Base-by-base conservation (phyloP, 2,329 filamentous ascomycete genomes). In the Samsoniella hepiali region DNA sequence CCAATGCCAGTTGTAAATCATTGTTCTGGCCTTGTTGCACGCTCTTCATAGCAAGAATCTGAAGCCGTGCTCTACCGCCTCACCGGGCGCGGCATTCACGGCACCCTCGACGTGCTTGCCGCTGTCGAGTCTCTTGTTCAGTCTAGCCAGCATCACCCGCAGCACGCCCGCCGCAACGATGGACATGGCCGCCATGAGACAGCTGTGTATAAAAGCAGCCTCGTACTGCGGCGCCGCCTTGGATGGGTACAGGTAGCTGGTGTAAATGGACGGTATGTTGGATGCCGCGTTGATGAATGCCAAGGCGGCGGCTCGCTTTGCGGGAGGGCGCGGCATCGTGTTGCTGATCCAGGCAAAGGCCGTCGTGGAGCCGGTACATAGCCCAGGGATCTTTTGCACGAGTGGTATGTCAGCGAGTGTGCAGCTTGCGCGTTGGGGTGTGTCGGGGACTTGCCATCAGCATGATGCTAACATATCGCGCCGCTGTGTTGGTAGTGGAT, bases 291-390 rank as follows among this genome's bases (percentile, higher is more conserved):
- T 94, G 75, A 93, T 91, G 65, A 89, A 87, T 1, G 90, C 91
- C 5, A 94, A 73, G 0, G 89, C 89, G 0, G 89, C 79, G 1
- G 81, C 81, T 65, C 89, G 84, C 77, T 93, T 93, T 2, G 90
- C 87, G 0, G 90, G 88, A 3, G 91, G 91, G 5, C 90, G 84
- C 0, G 90, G 90, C 58, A 94, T 81, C 1, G 87, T 89, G 71
- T 90, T 91, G 54, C 84, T 86, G 67, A 93, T 91, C 91, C 91
- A 95, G 2, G 87, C 84, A 4, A 91, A 78, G 1, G 82, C 81
- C 1, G 91, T 87, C 0, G 89, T 89, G 70, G 87, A 91, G 55
- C 85, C 84, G 1, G 83, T 82, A 69, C 90, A 90, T 3, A 88
- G 77, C 0, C 85, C 84, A 0, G 84, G 80, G 2, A 85, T 77